Percentiles rank a stretch among this genome's conserved stretches.
Conservation (phyloP, 495 filamentous ascomycete genomes). For the Thozetella sp. region DNA sequence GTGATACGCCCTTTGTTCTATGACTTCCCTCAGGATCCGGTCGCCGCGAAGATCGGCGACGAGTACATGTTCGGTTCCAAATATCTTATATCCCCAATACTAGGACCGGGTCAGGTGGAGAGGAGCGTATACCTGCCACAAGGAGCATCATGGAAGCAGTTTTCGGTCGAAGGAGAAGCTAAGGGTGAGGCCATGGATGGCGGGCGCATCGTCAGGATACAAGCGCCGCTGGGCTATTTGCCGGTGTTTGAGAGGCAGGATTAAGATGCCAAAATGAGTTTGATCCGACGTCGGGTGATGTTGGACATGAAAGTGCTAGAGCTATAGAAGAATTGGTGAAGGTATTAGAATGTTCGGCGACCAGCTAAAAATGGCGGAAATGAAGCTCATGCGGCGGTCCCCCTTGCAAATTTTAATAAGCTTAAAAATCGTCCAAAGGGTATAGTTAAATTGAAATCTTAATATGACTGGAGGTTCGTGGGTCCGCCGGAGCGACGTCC, state of each 20-base stretch:
- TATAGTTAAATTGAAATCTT: no score
- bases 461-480: no score
- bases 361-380: no score
- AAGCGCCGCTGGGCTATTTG: neutral
- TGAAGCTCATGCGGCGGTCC: no score
- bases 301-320: no score
- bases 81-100: slow-evolving; percentile 55
- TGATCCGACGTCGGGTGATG: no score
- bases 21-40: slow-evolving; percentile 52
- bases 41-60: slow-evolving; percentile 50
- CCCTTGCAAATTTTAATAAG: no score
- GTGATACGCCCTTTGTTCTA: slow-evolving; percentile 60
- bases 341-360: no score
- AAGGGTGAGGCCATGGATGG: neutral
- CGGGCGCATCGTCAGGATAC: neutral
- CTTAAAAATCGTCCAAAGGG: no score
- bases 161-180: neutral
- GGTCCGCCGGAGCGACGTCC: no score
- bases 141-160: slow-evolving; percentile 40
- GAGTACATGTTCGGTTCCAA: slow-evolving; percentile 57
- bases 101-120: slow-evolving; percentile 40
- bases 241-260: neutral
- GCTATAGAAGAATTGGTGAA: no score
- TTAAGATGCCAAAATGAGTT: no score
- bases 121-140: slow-evolving; percentile 47